Evolutionary conservation across 2,329 filamentous ascomycete genomes (phyloP), one percentile per base, ranked within the genome.

Genomic region (Penicillium thymicola): DNA sequence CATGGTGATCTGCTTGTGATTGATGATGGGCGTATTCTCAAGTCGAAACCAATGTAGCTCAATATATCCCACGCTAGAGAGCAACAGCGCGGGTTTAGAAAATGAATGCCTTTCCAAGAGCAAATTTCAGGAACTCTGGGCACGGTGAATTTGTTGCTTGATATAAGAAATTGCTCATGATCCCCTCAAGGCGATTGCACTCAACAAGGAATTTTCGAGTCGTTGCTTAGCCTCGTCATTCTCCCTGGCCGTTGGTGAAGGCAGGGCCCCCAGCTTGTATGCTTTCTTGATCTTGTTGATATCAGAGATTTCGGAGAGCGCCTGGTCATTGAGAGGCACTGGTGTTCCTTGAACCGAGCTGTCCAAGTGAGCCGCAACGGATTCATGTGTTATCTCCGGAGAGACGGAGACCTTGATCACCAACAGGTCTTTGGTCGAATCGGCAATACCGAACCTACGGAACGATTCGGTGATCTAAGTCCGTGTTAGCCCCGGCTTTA

Each of bases 391-490:
- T 45, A 78, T 73, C 34, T 75, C 71, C 45, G 78, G 74, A 0
- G 79, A 78, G 16, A 81, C 79, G 10, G 86, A 82, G 25, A 97
- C 81, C 71, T 97, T 97, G 67, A 97, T 81, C 7, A 90, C 86
- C 3, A 97, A 77, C n/a, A 99, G 75, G 64, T 87, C 75, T 43
- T 81, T 86, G 2, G 89, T 94, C 11, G 80, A 77, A 13, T 90
- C 84, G 0, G 83, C 79, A 56, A 97, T 86, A 46, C 94, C 94
- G 69, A 94, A 96, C 52, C 88, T 87, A 32, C 90, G 88, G 75
- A 97, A 97, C 0, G 92, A 88, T 65, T 97, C 92, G 50, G 91
- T 85, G 68, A 99, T 97, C 91, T 95, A 64, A 32, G 49, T 23
- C 21, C 37, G 37, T 51, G 53, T 70, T 59, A 69, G 67, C 34